Base-by-base conservation (phyloP, 352 stramenopile genomes). In the Pythium volutum region DNA sequence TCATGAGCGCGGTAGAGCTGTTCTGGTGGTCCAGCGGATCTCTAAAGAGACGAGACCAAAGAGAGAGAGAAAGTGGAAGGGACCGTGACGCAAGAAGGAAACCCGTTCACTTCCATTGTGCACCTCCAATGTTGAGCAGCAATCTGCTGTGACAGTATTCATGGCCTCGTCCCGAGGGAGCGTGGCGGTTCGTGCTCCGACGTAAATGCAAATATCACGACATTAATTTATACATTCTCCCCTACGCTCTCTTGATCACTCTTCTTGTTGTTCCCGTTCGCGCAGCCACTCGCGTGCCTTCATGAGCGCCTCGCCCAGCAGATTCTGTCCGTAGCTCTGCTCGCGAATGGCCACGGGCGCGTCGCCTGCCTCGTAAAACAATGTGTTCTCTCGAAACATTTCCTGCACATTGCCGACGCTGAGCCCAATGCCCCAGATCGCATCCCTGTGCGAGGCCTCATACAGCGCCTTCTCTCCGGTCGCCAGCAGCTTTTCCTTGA, bases 371-470 rank as follows among this genome's bases (percentile, higher is more conserved):
- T 50, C 68, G 38, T 55, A 64, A 31, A 89, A 87, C 15, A 14
- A 34, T 34, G 47, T 23, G 26, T 70, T 73, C 36, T 77, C 64
- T 1, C 66, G 62, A 43, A 86, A 79, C 45, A 80, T 69, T 8
- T 71, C 64, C 26, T 70, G 39, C 20, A 89, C 71, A 4, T 48
- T 57, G 0, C 57, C 42, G 11, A 87, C 70, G 25, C 77, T 72
- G 18, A 87, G 55, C 36, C 79, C 79, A 39, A 89, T 86, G 23
- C 79, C 79, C 79, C 79, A 87, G 47, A 87, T 81, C 26, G 75
- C 68, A 43, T 89, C 79, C 1, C 29, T 39, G 0, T 65, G 67
- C 1, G 77, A 76, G 0, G 77, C 79, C 50, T 89, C 77, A n/a
- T 89, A 89, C 8, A 89, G 42, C 4, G 15, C 62, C 57, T 81